Base-by-base conservation (phyloP, 306 rosid species). In the Quercus aquifolioides region DNA sequence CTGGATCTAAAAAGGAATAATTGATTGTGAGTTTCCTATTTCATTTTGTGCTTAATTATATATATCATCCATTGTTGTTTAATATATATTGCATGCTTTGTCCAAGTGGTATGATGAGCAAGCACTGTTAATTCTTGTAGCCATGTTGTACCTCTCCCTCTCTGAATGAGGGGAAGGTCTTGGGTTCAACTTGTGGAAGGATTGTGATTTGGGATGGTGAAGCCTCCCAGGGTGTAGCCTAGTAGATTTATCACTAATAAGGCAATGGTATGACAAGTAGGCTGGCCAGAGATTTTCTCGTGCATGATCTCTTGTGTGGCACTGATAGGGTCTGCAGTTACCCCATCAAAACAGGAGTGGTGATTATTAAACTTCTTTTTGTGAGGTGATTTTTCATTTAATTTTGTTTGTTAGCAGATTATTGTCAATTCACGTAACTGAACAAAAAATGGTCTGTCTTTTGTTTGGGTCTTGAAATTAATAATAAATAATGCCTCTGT, bases 381-480 rank as follows among this genome's bases (percentile, higher is more conserved):
- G 21, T 35, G 25, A 81, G 79, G 68, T 21, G 55, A 43, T 79
- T 84, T 60, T 68, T 17, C 13, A 75, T 62, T 30, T 83, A 52
- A 54, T 58, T 58, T 49, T 57, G 9, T 35, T 68, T 6, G n/a
- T 38, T 35, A 64, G 57, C 20, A 31, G 5, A 75, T 76, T 79
- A 38, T 70, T 51, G 60, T 79, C 71, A 30, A 82, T 63, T 74
- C 73, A 60, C 64, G 63, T 81, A 38, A 51, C 55, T 64, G 15
- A 11, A 58, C 33, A 56, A 52, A 6, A 17, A 28, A 49, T 23
- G 33, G 6, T 69, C 43, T 54, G 64, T 67, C 72, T 60, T 82
- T 73, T 76, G 25, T 28, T 86, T 43, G 23, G 59, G 35, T 65
- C 76, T 83, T 76, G 78, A 54, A 51, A 60, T 73, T 55, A 26